Conservation (phyloP, 2,329 filamentous ascomycete species). For the Diatrype stigma region DNA sequence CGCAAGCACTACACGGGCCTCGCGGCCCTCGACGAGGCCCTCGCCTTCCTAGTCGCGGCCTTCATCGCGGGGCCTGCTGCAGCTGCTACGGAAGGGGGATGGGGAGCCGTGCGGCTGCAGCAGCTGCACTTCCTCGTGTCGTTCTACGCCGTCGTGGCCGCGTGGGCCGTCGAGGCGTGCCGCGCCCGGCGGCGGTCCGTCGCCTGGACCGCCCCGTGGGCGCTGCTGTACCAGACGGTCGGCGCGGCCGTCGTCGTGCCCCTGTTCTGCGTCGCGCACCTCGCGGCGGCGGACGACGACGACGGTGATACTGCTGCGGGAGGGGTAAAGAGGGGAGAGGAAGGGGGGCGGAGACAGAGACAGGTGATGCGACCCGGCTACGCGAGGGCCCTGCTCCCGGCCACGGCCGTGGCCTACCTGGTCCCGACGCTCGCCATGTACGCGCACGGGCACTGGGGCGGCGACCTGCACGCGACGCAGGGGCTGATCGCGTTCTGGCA, state of each 20-base stretch:
- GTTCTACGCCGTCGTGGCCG: constrained; percentile 21
- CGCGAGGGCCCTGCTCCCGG: constrained; percentile 19
- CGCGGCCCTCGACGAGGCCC: constrained; percentile 12
- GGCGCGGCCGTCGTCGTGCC: constrained; percentile 21
- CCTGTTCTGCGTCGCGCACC: constrained; percentile 19
- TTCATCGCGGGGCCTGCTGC: constrained; percentile 23
- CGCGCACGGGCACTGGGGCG: constrained; percentile 6
- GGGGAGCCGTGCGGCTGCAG: constrained; percentile 18
- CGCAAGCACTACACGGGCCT: constrained; percentile 21
- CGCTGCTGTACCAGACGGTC: constrained; percentile 22
- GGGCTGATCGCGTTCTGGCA: constrained; percentile 24
- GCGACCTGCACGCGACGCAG: constrained; percentile 12
- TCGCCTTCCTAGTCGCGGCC: constrained; percentile 17
- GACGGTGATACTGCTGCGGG: too few relatives aligned
- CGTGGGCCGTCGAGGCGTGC: constrained; percentile 22
- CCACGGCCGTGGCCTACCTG: constrained; percentile 20
- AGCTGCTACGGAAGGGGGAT: too few relatives aligned
- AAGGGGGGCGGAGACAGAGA: constrained; percentile 7
- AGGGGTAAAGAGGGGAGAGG: too few relatives aligned
- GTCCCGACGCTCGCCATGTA: constrained; percentile 21
- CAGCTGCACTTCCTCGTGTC: constrained; percentile 24
- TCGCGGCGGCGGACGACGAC: constrained; percentile 6
- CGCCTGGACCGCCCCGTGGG: constrained; percentile 17
- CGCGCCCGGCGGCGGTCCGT: constrained; percentile 13
- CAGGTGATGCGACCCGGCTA: constrained; percentile 13